Evolutionary conservation across 73 alveolate genomes (phyloP).

Genomic region (Symbiodinium natans): DNA sequence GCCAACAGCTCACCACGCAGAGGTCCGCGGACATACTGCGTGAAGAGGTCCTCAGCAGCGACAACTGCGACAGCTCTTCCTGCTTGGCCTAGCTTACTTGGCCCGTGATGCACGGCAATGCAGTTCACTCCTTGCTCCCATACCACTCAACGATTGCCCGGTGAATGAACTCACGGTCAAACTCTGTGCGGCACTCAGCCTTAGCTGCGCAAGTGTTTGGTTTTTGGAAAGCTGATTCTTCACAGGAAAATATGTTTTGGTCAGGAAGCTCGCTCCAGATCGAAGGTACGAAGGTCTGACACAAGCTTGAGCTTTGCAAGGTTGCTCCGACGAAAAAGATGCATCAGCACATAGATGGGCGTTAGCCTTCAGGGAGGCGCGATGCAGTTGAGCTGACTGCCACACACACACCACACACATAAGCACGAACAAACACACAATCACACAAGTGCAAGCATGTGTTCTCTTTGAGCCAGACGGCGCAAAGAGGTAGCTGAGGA

Average conservation of each 20-base stretch:
- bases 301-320: constrained; percentile 37
- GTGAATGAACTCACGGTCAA: constrained; percentile 51
- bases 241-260: too few species aligned
- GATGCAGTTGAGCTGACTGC: too few species aligned
- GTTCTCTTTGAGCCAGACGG: not conserved
- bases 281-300: constrained; percentile 32
- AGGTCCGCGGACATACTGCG: constrained; percentile 65
- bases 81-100: too few species aligned
- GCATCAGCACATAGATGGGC: constrained; percentile 28
- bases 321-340: constrained; percentile 29
- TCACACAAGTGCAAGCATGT: too few species aligned
- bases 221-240: too few species aligned
- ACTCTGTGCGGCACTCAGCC: constrained; percentile 52
- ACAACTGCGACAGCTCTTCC: too few species aligned
- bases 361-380: constrained; percentile 17
- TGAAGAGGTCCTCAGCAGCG: too few species aligned
- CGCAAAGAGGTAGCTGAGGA: not conserved
- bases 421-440: too few species aligned
- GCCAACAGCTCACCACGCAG: constrained; percentile 46
- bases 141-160: constrained; percentile 52
- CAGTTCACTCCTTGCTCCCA: constrained; percentile 12
- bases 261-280: not conserved
- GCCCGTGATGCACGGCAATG: too few species aligned
- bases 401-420: too few species aligned
- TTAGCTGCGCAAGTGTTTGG: too few species aligned